Evolutionary conservation across 2,329 filamentous ascomycete species (phyloP).

Genomic region (Penicillium sp.): DNA sequence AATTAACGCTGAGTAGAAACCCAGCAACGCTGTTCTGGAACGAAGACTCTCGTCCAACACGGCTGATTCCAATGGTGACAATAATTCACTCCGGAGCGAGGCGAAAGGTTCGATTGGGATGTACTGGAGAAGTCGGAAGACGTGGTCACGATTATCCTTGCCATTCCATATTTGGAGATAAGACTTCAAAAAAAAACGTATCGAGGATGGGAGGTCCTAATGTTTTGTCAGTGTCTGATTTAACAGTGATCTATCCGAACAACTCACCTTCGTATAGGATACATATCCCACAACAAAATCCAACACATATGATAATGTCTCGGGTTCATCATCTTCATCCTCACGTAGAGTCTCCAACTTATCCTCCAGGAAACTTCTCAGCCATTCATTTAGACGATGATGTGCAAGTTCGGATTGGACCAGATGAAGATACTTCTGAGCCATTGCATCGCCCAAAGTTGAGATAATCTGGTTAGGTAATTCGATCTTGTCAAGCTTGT

Average conservation of each 20-base stretch:
- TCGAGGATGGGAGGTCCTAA: slow-evolving; percentile 36
- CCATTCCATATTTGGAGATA: slow-evolving; percentile 66
- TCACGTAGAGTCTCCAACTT: slow-evolving; percentile 40
- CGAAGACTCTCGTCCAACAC: slow-evolving; percentile 40
- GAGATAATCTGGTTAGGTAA: slow-evolving; percentile 79
- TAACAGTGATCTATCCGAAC: not conserved
- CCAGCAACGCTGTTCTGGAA: slow-evolving; percentile 61
- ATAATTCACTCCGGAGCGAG: slow-evolving; percentile 38
- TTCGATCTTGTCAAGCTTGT: slow-evolving; percentile 74
- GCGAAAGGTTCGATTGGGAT: slow-evolving; percentile 32
- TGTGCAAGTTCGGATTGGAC: slow-evolving; percentile 57
- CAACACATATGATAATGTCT: slow-evolving; percentile 39
- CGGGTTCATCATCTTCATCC: slow-evolving; percentile 47
- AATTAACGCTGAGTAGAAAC: slow-evolving; percentile 67
- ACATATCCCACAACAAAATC: slow-evolving; percentile 36
- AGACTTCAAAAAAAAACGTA: slow-evolving; percentile 42
- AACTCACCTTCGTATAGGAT: slow-evolving; percentile 40
- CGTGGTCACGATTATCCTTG: slow-evolving; percentile 49
- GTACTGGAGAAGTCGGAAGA: slow-evolving; percentile 37
- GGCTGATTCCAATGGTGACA: slow-evolving; percentile 44
- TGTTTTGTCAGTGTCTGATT: slow-evolving; percentile 3
- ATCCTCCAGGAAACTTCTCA: slow-evolving; percentile 41
- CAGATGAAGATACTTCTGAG: slow-evolving; percentile 73
- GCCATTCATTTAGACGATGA: slow-evolving; percentile 40
- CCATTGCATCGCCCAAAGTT: slow-evolving; percentile 69